Evolutionary conservation across 768 basidiomycete species (phyloP), one percentile per base, ranked within the genome.

Genomic region (Leccinum ochraceum): DNA sequence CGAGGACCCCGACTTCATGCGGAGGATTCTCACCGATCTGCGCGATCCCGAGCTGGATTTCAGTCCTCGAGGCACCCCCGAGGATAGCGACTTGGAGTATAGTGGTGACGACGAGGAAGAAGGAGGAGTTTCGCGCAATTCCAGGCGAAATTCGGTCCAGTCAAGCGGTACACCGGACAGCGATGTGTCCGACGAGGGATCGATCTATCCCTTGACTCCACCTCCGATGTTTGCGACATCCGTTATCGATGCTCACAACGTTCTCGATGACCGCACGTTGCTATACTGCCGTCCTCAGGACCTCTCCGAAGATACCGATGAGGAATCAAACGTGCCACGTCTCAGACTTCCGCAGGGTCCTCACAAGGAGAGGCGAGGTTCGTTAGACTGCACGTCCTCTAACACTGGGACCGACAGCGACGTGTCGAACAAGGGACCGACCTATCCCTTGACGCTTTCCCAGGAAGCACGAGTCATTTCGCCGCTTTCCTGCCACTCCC

Each of bases 31-130:
- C 17, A 44, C 39, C n/a, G 59, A 60, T 13, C 63, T 69, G n/a
- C 58, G 65, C 2, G 60, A 71, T 30, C 57, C 60, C 37, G 5
- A 9, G 9, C 4, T 71, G 39, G 64, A 68, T 16, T 44, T 34
- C 6, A 39, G 6, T 7, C 56, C 61, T 52, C 56, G 48, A 4
- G 2, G 50, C 3, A 28, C 62, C 7, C 59, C 54, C 26, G 60
- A 66, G 26, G 58, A 61, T 20, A 55, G 44, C 52, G 63, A 61
- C 2, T 56, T 56, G 24, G 63, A 54, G 17, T 48, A 53, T 39
- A 11, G 0, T 22, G 46, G 51, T 6, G 56, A 59, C n/a, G 46
- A 60, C 2, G 55, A 42, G 0, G 54, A 53, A 9, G 55, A 20
- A 26, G 26, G 4, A 37, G 22, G 3, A 3, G 13, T 49, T 39